phyloP scores from a whole-genome alignment of 208 protist species.

The Kentomonas sorsogonicus region DNA sequence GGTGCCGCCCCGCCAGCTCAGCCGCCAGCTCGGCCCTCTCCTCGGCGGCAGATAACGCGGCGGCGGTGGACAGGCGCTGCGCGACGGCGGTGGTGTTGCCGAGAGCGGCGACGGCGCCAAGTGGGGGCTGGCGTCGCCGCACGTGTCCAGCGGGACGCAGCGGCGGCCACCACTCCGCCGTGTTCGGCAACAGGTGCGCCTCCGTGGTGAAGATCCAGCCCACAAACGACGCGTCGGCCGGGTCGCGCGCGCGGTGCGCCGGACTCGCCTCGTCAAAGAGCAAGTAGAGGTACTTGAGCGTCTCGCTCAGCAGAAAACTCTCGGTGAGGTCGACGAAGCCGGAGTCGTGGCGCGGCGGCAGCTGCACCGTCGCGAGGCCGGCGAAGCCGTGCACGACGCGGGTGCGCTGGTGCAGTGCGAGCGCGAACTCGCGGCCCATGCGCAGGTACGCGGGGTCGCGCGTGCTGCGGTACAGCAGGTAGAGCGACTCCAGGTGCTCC shows the following conservation, averaged over 20 bases:
- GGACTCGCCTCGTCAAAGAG: conserved; percentile 57
- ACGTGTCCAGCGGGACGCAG: background rate
- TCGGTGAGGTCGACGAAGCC: conserved; percentile 81
- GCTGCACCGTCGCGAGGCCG: conserved; percentile 20
- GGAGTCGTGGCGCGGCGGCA: no score
- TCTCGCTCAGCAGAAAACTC: conserved; percentile 92
- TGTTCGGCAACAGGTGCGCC: conserved; percentile 47
- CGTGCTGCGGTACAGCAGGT: conserved; percentile 85
- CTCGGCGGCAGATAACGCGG: no score
- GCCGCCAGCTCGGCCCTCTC: no score
- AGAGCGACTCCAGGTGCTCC: conserved; percentile 88
- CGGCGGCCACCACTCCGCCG: conserved; percentile 27
- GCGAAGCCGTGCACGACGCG: conserved; percentile 53
- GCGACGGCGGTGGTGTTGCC: no score
- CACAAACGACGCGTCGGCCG: conserved; percentile 18
- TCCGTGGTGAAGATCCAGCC: conserved; percentile 49
- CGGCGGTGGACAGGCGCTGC: no score
- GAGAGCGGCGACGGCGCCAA: no score
- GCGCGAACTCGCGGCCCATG: conserved; percentile 62
- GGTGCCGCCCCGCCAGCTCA: no score
- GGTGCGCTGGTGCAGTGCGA: conserved; percentile 40
- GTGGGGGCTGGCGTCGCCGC: background rate
- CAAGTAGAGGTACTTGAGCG: conserved; percentile 97
- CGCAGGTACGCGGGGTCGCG: conserved; percentile 50
- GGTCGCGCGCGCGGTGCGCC: conserved; percentile 15